Evolutionary conservation across 2,329 filamentous ascomycete genomes (phyloP).

Genomic region (Beauveria sp.): DNA sequence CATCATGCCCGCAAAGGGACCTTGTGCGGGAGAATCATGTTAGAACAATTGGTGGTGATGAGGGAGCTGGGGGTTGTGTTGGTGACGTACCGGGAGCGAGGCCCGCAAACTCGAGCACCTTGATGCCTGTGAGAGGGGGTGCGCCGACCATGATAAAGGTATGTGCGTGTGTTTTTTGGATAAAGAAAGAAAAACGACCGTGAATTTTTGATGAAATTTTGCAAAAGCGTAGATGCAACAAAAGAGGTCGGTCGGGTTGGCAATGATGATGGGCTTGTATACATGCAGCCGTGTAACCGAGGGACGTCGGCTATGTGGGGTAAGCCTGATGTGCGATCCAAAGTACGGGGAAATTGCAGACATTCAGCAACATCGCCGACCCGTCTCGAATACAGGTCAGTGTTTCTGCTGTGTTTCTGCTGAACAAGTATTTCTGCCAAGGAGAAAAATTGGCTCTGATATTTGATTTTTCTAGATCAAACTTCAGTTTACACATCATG

Average conservation of each 20-base stretch:
- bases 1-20: conserved; percentile 80
- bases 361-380: too few species aligned
- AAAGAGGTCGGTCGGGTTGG: neutral
- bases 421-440: too few species aligned
- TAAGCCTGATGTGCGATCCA: neutral
- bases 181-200: neutral
- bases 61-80: neutral
- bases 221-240: neutral
- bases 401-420: too few species aligned
- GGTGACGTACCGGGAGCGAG: conserved; percentile 49
- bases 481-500: too few species aligned
- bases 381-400: too few species aligned
- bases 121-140: conserved; percentile 40
- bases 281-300: conserved; percentile 5
- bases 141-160: conserved; percentile 19
- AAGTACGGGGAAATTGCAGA: too few species aligned
- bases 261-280: neutral
- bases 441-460: neutral
- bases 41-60: neutral
- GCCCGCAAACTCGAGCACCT: conserved; percentile 53
- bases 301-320: conserved; percentile 9
- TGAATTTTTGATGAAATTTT: neutral
- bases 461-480: neutral
- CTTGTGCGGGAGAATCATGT: conserved; percentile 32
- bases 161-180: neutral